These are phyloP conservation scores for Phytophthora crassamura DNA, from an alignment of 352 stramenopile genomes.

Conservation along the genomic window DNA sequence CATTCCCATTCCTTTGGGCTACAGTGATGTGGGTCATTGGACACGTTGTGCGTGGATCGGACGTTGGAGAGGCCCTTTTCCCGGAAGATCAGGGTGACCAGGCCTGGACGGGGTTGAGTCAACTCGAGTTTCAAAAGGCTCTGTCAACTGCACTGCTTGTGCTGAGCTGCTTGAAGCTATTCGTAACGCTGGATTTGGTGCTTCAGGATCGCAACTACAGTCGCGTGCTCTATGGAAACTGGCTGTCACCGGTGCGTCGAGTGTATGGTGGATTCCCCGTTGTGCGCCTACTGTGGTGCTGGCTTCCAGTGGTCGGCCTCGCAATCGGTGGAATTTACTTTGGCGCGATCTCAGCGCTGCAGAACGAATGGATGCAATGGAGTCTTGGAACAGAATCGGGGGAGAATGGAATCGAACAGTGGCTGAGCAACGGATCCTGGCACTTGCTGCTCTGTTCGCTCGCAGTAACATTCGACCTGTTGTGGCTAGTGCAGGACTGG, in stretches of 20 bases:
- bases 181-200: slow-evolving; percentile 53
- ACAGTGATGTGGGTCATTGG: slow-evolving; percentile 18
- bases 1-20: slow-evolving; percentile 49
- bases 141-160: slow-evolving; percentile 47
- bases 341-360: slow-evolving; percentile 25
- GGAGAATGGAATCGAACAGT: slow-evolving; percentile 15
- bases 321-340: slow-evolving; percentile 40
- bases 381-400: slow-evolving; percentile 17
- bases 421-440: slow-evolving; percentile 54
- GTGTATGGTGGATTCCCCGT: slow-evolving; percentile 30
- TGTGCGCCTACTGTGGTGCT: slow-evolving; percentile 40
- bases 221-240: slow-evolving; percentile 37
- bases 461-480: slow-evolving; percentile 49
- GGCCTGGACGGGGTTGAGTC: slow-evolving; percentile 12
- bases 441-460: slow-evolving; percentile 40
- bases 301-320: slow-evolving; percentile 26
- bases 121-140: slow-evolving; percentile 43
- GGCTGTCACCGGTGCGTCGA: slow-evolving; percentile 32
- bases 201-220: slow-evolving; percentile 49
- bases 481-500: slow-evolving; percentile 62
- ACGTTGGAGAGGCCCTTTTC: slow-evolving; percentile 15
- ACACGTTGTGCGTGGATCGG: slow-evolving; percentile 10
- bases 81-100: slow-evolving; percentile 17
- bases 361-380: slow-evolving; percentile 34
- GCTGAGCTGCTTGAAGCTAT: slow-evolving; percentile 44